Conservation (phyloP, 305 asterid genomes). For the Rubia balearica region DNA sequence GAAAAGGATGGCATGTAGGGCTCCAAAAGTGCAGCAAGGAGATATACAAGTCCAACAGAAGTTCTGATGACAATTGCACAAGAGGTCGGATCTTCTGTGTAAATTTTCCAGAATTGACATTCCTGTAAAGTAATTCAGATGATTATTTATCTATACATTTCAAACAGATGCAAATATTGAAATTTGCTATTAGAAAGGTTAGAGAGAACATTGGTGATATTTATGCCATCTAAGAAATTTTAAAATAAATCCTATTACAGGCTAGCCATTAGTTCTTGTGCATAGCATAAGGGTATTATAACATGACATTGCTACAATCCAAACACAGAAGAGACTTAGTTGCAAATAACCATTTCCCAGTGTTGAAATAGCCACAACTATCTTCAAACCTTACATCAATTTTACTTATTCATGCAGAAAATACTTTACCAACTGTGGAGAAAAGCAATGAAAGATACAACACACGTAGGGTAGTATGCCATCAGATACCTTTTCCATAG, state of each 20-base stretch:
- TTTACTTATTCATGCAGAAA: conserved; percentile 50
- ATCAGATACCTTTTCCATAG: conserved; percentile 79
- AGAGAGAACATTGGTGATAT: background rate
- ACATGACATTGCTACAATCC: background rate
- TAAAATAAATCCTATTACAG: background rate
- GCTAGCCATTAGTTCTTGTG: background rate
- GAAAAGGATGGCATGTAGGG: conserved; percentile 95
- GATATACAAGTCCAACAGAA: conserved; percentile 74
- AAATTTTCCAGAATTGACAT: conserved; percentile 92
- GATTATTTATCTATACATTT: conserved; percentile 12
- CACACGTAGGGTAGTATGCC: conserved; percentile 14
- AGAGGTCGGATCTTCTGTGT: conserved; percentile 65
- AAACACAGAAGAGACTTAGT: conserved; percentile 32
- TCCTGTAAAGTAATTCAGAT: conserved; percentile 35
- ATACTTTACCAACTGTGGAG: conserved; percentile 18
- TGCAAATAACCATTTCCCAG: conserved; percentile 94
- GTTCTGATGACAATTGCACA: conserved; percentile 84
- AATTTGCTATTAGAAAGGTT: background rate
- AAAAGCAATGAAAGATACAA: conserved; percentile 7
- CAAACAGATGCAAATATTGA: background rate
- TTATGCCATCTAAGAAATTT: background rate
- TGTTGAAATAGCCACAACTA: conserved; percentile 81
- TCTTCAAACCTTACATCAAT: conserved; percentile 86
- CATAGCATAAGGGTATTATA: background rate
- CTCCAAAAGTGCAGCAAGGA: conserved; percentile 82